A percentile compares a stretch with the other conserved stretches of the same genome.
phyloP scores from a whole-genome alignment of 208 protist genomes.

The Trypanosoma rangeli region DNA sequence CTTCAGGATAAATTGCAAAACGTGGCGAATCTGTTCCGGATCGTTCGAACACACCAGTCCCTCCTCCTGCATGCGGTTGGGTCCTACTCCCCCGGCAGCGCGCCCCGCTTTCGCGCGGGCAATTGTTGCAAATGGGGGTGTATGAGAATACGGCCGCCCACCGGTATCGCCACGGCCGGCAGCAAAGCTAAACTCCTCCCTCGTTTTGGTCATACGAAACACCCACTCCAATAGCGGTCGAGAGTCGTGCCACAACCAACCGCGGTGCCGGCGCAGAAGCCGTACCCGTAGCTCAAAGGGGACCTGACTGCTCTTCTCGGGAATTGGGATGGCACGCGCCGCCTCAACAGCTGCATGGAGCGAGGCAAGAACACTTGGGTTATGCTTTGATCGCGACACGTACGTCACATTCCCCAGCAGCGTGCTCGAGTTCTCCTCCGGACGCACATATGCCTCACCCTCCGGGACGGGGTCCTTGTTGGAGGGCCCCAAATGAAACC shows the following conservation, averaged over 20 bases:
- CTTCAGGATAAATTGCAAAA: constrained; percentile 72
- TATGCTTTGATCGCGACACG: constrained; percentile 26
- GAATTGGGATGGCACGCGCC: constrained; percentile 27
- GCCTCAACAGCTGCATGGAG: constrained; percentile 20
- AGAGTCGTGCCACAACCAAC: constrained; percentile 29
- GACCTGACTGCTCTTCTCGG: constrained; percentile 25
- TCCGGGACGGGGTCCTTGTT: background rate
- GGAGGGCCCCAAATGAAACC: background rate
- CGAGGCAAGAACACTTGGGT: constrained; percentile 21
- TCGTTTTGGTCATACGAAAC: constrained; percentile 32
- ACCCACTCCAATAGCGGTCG: constrained; percentile 34
- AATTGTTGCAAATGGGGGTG: background rate
- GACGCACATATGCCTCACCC: constrained; percentile 24
- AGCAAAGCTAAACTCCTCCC: constrained; percentile 26
- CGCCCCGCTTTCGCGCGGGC: background rate
- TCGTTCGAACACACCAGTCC: constrained; percentile 56
- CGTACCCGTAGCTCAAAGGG: constrained; percentile 34
- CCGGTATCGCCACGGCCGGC: background rate
- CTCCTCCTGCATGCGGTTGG: constrained; percentile 7
- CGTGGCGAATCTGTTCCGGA: constrained; percentile 55
- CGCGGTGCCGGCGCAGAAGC: constrained; percentile 21
- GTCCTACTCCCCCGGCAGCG: constrained; percentile 2
- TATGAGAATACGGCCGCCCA: background rate
- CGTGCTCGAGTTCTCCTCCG: constrained; percentile 24
- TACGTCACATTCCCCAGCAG: constrained; percentile 38